Percentiles rank a stretch among this genome's conserved stretches.
These are phyloP conservation scores for Phialemoniopsis sp. DNA, from an alignment of 2,329 filamentous ascomycete genomes.

Conservation along the genomic window DNA sequence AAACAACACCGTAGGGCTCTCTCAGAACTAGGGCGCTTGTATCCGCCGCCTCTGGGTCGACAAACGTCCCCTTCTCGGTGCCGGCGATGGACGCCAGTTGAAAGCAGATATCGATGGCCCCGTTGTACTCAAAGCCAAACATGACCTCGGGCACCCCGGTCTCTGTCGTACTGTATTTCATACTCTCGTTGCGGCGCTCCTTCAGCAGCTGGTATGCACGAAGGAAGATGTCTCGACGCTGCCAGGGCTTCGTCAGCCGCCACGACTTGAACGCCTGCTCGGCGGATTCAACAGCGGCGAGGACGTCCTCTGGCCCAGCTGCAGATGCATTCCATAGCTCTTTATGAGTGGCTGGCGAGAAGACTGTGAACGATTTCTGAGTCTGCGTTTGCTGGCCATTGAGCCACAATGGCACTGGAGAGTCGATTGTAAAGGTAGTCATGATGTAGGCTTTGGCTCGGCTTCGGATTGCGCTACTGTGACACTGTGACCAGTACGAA, in stretches of 20 bases:
- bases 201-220: slow-evolving; percentile 52
- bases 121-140: slow-evolving; percentile 29
- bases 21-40: slow-evolving; percentile 15
- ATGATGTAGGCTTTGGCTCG: no score
- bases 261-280: slow-evolving; percentile 55
- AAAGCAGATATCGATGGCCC: slow-evolving; percentile 36
- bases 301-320: slow-evolving; percentile 44
- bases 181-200: slow-evolving; percentile 43
- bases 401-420: slow-evolving; percentile 22
- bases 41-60: slow-evolving; percentile 21
- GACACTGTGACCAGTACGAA: no score
- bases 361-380: slow-evolving; percentile 41
- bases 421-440: no score
- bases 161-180: slow-evolving; percentile 39
- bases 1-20: slow-evolving; percentile 22
- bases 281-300: slow-evolving; percentile 37
- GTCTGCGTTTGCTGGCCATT: slow-evolving; percentile 31
- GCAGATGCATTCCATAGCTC: slow-evolving; percentile 48
- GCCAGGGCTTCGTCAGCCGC: slow-evolving; percentile 48
- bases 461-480: no score
- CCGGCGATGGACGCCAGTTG: slow-evolving; percentile 34
- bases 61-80: slow-evolving; percentile 30
- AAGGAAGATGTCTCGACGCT: slow-evolving; percentile 53
- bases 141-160: slow-evolving; percentile 8
- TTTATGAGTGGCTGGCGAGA: slow-evolving; percentile 41